phyloP scores from a whole-genome alignment of 306 rosid species.

The Lablab purpureus region DNA sequence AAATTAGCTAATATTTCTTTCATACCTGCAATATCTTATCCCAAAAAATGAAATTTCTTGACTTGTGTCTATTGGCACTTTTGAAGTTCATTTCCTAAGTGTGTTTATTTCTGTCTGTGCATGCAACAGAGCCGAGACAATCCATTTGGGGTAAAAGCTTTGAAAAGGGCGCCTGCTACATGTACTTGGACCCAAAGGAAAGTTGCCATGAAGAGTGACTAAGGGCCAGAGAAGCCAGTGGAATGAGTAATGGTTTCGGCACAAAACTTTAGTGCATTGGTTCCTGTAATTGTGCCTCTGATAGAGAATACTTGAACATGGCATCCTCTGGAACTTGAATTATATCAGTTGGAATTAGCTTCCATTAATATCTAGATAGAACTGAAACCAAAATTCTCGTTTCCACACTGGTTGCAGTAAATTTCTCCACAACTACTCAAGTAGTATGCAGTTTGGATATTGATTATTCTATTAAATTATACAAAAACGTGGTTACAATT shows the following conservation, averaged over 20 bases:
- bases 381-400: not conserved
- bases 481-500: too few species aligned
- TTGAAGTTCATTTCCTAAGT: not conserved
- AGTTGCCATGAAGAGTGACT: conserved; percentile 17
- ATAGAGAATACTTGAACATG: too few species aligned
- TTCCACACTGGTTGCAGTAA: conserved; percentile 27
- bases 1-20: too few species aligned
- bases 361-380: not conserved
- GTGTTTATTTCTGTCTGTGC: not conserved
- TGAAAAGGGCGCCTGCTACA: conserved; percentile 64
- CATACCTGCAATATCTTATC: not conserved
- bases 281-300: too few species aligned
- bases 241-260: not conserved
- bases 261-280: not conserved
- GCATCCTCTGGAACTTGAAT: not conserved
- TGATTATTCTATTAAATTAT: not conserved
- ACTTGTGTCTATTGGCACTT: not conserved
- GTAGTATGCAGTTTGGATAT: not conserved
- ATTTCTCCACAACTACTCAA: not conserved
- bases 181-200: conserved; percentile 33
- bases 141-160: conserved; percentile 63
- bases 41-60: not conserved
- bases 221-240: conserved; percentile 14
- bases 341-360: not conserved
- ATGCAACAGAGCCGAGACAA: conserved; percentile 64